Conservation (phyloP, 2,329 filamentous ascomycete genomes). For the Didymella segeticola region DNA sequence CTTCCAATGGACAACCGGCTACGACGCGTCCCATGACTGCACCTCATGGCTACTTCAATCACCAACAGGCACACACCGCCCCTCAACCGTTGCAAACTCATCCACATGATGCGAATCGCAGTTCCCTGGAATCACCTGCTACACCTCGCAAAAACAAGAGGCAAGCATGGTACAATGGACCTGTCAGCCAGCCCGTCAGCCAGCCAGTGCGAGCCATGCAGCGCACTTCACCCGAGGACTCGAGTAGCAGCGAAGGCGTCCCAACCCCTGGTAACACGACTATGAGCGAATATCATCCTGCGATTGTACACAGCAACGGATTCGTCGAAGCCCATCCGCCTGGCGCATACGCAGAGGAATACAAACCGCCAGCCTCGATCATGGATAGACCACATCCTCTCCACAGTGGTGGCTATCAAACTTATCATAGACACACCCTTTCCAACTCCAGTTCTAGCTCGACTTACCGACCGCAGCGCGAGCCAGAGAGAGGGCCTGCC, state of each 20-base stretch:
- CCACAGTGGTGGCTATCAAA: conserved; percentile 36
- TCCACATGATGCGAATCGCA: conserved; percentile 44
- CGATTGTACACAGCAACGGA: conserved; percentile 60
- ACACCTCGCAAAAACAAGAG: conserved; percentile 69
- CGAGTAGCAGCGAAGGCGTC: conserved; percentile 62
- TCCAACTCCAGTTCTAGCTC: conserved; percentile 31
- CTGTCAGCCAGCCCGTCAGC: conserved; percentile 37
- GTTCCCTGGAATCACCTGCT: conserved; percentile 50
- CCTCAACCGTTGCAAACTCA: conserved; percentile 37
- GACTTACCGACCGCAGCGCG: conserved; percentile 39
- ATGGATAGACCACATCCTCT: conserved; percentile 47
- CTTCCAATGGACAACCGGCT: conserved; percentile 28
- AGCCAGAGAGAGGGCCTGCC: conserved; percentile 38
- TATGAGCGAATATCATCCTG: conserved; percentile 59
- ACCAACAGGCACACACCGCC: conserved; percentile 29
- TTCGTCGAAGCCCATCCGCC: conserved; percentile 54
- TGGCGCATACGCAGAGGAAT: conserved; percentile 49
- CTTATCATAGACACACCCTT: conserved; percentile 39
- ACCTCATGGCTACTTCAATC: conserved; percentile 46
- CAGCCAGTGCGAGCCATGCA: conserved; percentile 45
- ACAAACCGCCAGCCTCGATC: conserved; percentile 47
- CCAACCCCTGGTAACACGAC: conserved; percentile 59
- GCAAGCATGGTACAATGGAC: conserved; percentile 75
- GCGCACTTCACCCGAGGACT: conserved; percentile 62
- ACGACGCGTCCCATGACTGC: conserved; percentile 44